These are phyloP conservation scores for Apiospora hydei DNA, from an alignment of 2,329 filamentous ascomycete species.

Conservation along the genomic window DNA sequence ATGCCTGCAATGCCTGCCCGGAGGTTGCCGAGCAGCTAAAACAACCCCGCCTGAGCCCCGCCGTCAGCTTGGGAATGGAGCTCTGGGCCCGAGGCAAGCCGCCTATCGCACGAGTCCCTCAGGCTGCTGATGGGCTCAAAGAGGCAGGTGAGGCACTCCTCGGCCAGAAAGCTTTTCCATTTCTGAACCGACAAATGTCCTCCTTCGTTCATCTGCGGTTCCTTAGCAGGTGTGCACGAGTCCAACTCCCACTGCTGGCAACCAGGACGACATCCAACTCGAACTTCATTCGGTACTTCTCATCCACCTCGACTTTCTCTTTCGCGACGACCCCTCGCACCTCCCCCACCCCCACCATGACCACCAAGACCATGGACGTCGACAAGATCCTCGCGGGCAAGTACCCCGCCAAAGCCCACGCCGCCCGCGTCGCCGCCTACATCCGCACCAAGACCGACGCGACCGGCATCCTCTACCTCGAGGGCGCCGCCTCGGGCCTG, in stretches of 20 bases:
- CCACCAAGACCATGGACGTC: slow-evolving; percentile 48
- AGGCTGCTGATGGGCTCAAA: slow-evolving; percentile 5
- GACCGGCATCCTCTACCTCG: slow-evolving; percentile 83
- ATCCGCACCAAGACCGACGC: slow-evolving; percentile 71
- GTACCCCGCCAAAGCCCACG: slow-evolving; percentile 88
- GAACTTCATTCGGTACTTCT: background rate
- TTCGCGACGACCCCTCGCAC: background rate
- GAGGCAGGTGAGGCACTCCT: slow-evolving; percentile 5
- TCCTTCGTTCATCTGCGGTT: slow-evolving; percentile 6
- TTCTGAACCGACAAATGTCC: background rate
- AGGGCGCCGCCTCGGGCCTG: slow-evolving; percentile 81
- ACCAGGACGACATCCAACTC: background rate
- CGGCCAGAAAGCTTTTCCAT: background rate
- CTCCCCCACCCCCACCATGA: background rate
- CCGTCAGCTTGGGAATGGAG: background rate
- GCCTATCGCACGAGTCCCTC: slow-evolving; percentile 1
- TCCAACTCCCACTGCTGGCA: background rate
- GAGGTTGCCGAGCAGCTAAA: background rate
- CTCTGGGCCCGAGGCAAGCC: slow-evolving; percentile 1
- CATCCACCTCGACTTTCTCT: background rate
- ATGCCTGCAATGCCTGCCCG: background rate
- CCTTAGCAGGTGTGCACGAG: slow-evolving; percentile 17
- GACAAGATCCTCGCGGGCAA: slow-evolving; percentile 65
- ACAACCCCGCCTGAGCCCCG: background rate
- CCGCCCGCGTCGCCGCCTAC: slow-evolving; percentile 80